phyloP scores from a whole-genome alignment of 2,329 filamentous ascomycete genomes.

The Hymenoscyphus fructigenus region DNA sequence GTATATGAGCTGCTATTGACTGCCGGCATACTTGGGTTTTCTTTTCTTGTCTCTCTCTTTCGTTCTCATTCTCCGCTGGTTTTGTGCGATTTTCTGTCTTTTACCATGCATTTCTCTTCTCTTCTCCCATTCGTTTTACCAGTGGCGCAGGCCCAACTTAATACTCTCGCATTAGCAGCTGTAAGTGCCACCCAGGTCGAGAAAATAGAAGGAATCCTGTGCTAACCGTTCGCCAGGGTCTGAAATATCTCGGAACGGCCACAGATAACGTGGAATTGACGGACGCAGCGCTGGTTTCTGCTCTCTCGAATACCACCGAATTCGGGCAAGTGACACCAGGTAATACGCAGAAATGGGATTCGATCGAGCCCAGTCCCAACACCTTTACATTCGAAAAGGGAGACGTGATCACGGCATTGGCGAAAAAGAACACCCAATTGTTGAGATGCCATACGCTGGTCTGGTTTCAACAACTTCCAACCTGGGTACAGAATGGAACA shows the following conservation, averaged over 20 bases:
- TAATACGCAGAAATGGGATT: constrained; percentile 23
- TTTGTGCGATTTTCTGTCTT: constrained; percentile 2
- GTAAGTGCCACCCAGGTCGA: constrained; percentile 12
- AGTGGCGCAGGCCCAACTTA: constrained; percentile 23
- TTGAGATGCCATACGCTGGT: constrained; percentile 60
- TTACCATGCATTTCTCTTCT: constrained; percentile 15
- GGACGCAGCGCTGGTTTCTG: constrained; percentile 17
- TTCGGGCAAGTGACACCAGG: constrained; percentile 23
- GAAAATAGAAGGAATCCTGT: neutral
- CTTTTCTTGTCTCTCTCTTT: neutral
- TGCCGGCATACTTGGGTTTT: neutral
- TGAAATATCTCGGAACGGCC: constrained; percentile 24
- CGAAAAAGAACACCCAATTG: constrained; percentile 37
- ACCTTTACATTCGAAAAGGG: constrained; percentile 19
- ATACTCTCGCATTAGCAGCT: constrained; percentile 21
- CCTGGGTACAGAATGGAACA: constrained; percentile 42
- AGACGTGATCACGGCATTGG: constrained; percentile 16
- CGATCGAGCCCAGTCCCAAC: constrained; percentile 15
- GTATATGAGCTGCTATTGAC: constrained; percentile 1
- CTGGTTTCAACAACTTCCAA: constrained; percentile 51
- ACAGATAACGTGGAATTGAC: constrained; percentile 21
- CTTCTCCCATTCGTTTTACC: constrained; percentile 18
- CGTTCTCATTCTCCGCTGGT: neutral
- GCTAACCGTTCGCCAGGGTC: constrained; percentile 15
- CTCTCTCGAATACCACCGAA: constrained; percentile 19